Conservation (phyloP, 2,329 filamentous ascomycete species). For the Neofusicoccum ribis region DNA sequence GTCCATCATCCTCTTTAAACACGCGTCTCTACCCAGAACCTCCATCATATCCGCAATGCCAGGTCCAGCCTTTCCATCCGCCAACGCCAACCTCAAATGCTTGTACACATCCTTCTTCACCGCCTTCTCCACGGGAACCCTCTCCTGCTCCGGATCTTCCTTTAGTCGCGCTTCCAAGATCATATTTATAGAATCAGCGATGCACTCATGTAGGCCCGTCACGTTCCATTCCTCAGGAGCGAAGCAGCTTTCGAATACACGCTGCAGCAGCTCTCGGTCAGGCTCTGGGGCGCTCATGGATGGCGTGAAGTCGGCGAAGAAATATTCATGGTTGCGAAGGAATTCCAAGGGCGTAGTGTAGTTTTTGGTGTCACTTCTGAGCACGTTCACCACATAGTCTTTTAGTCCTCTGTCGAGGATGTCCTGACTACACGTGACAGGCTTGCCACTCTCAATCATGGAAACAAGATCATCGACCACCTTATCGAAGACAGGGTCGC, state of each 20-base stretch:
- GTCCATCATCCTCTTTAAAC: background rate
- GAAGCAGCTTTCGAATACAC: background rate
- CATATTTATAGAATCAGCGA: background rate
- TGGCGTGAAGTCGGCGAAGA: conserved; percentile 47
- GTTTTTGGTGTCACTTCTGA: conserved; percentile 53
- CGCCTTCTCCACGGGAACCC: background rate
- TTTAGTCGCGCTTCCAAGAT: background rate
- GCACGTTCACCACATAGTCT: conserved; percentile 51
- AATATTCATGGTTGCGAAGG: conserved; percentile 56
- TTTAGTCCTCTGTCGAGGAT: conserved; percentile 29
- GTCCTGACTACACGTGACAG: conserved; percentile 20
- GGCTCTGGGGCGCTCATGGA: background rate
- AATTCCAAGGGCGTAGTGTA: conserved; percentile 60
- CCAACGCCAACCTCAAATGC: conserved; percentile 34
- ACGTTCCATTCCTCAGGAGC: background rate
- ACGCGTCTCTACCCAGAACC: conserved; percentile 31
- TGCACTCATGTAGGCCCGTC: background rate
- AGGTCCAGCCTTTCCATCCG: conserved; percentile 34
- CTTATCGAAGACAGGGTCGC: conserved; percentile 43
- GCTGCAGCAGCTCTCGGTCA: background rate
- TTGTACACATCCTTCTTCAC: conserved; percentile 36
- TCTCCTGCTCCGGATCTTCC: background rate
- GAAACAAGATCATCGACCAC: conserved; percentile 36
- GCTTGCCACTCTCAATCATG: conserved; percentile 25
- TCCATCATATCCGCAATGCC: conserved; percentile 38